Percentiles rank a stretch among this genome's conserved stretches.
Evolutionary conservation across 345 rosid species (phyloP).

Genomic region (Euphorbia pulcherrima): DNA sequence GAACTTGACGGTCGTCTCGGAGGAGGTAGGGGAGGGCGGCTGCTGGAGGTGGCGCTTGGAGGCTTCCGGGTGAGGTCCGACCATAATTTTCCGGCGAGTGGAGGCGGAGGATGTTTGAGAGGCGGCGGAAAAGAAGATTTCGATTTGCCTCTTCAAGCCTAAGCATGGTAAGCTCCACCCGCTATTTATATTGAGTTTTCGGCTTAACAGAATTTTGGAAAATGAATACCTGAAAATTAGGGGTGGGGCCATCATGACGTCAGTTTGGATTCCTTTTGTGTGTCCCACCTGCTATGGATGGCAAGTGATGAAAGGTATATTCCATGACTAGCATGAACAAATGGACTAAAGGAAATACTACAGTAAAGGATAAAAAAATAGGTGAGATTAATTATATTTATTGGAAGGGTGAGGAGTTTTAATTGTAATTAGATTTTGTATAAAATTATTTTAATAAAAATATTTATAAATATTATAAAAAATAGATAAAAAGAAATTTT

Average conservation of each 20-base stretch:
- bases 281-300: background rate
- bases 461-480: too few relatives aligned
- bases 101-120: background rate
- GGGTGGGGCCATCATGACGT: background rate
- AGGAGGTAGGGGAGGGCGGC: background rate
- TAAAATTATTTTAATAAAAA: too few relatives aligned
- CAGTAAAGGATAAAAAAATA: too few relatives aligned
- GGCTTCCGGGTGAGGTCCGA: conserved; percentile 27
- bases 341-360: too few relatives aligned
- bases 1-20: conserved; percentile 51
- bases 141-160: conserved; percentile 47
- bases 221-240: background rate
- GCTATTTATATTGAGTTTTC: conserved; percentile 45
- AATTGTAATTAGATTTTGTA: too few relatives aligned
- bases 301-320: too few relatives aligned
- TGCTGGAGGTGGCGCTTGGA: conserved; percentile 5
- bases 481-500: too few relatives aligned
- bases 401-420: too few relatives aligned
- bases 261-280: background rate
- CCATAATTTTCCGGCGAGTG: conserved; percentile 28
- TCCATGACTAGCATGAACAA: too few relatives aligned
- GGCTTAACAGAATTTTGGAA: background rate
- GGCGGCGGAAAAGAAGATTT: too few relatives aligned
- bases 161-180: background rate
- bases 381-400: too few relatives aligned